Base-by-base conservation (phyloP, 768 basidiomycete species). In the Clitopilus passeckerianus region DNA sequence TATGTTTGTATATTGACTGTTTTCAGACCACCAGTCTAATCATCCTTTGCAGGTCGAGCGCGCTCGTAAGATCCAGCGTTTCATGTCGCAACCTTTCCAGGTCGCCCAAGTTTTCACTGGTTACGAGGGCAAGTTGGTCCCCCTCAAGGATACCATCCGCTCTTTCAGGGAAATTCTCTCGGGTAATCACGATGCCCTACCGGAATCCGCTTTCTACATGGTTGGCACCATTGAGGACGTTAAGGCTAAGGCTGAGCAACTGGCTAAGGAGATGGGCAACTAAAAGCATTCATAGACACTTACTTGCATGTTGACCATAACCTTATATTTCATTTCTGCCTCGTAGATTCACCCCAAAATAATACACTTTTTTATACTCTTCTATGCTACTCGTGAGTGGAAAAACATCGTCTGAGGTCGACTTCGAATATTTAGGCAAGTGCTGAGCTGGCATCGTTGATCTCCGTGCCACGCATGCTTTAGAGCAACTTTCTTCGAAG, bases 51-150 rank as follows among this genome's bases (percentile, higher is more conserved):
- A 90, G 89, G 95, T 97, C 79, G 92, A 95, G 80, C 94, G 95
- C 76, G 95, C 94, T 63, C 93, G 95, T 75, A 97, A 97, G 83
- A 95, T 98, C 71, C 94, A 93, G 75, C 91, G 94, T 82, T 98
- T 98, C 92, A 98, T 99, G 97, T 98, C 95, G 66, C 95, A 99
- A 80, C 97, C 97, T 64, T 99, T 99, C 94, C 91, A 93, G 74
- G 96, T 98, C 74, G 97, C 95, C 59, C 94, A 98, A 81, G 95
- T 97, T 77, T 98, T 98, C 87, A 98, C 96, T 71, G 96, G 96
- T 82, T 95, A 93, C 70, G 95, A 97, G 82, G 97, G 96, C 72
- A 92, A 90, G 75, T 92, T 98, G 62, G 96, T 99, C 34, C 82
- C 95, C 14, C 80, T 99, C 65, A 98, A 98, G 83, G 95, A 98